A percentile compares a stretch with the other conserved stretches of the same genome.
phyloP scores from a whole-genome alignment of 805 yeast species.

The Myxozyma nipponensis region DNA sequence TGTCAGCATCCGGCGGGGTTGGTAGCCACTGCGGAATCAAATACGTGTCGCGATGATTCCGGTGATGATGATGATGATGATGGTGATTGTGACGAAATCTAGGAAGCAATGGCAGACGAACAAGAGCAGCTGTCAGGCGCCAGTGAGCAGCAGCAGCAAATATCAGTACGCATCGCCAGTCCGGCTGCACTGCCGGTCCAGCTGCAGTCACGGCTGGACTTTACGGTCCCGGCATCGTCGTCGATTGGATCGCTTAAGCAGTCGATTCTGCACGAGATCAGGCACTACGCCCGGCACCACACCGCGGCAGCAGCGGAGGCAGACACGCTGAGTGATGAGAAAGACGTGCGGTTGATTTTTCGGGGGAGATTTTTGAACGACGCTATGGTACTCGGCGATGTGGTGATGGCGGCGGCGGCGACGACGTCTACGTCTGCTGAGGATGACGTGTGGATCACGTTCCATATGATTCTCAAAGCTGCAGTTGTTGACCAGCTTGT shows the following conservation, averaged over 20 bases:
- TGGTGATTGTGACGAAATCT: background rate
- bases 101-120: too few species aligned
- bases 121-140: background rate
- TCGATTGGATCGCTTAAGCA: too few species aligned
- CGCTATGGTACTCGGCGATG: constrained; percentile 1
- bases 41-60: background rate
- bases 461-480: constrained; percentile 20
- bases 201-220: constrained; percentile 6
- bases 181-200: constrained; percentile 15
- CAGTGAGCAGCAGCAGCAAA: background rate
- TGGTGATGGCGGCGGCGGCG: background rate
- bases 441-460: constrained; percentile 7
- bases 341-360: constrained; percentile 9
- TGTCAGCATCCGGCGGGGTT: background rate
- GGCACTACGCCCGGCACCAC: too few species aligned
- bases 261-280: too few species aligned
- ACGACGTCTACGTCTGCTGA: background rate
- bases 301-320: background rate
- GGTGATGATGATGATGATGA: background rate
- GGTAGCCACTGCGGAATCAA: background rate
- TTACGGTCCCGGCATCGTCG: constrained; percentile 10
- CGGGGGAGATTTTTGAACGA: constrained; percentile 23
- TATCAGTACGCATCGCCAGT: constrained; percentile 12
- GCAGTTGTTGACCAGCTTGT: constrained; percentile 10
- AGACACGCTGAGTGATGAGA: background rate